Conservation (phyloP, 768 basidiomycete genomes). For the Crucibulum laeve region DNA sequence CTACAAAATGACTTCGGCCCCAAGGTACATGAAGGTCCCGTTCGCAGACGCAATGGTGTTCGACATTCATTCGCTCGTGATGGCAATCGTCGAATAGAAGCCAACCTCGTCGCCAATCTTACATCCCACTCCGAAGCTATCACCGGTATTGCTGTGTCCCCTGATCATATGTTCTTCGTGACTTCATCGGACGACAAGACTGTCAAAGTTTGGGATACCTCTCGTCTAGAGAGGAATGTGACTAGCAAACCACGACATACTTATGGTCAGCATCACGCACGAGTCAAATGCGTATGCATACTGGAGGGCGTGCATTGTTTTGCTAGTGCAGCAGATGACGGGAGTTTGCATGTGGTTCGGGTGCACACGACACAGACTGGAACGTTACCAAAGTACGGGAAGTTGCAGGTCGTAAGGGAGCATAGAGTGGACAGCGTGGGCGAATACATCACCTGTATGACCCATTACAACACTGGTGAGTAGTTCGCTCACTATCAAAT, state of each 20-base stretch:
- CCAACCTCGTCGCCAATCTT: conserved; percentile 79
- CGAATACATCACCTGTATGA: conserved; percentile 82
- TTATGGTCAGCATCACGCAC: conserved; percentile 57
- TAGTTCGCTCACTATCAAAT: not conserved
- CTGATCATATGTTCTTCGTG: conserved; percentile 93
- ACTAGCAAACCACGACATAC: conserved; percentile 78
- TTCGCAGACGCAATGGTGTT: conserved; percentile 69
- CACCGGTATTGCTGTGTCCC: conserved; percentile 80
- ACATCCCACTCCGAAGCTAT: conserved; percentile 78
- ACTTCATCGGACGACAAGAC: conserved; percentile 93
- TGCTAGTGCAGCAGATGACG: conserved; percentile 81
- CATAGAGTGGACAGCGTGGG: conserved; percentile 67
- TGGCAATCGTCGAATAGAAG: conserved; percentile 60
- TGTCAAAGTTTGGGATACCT: conserved; percentile 90
- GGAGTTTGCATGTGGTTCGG: conserved; percentile 79
- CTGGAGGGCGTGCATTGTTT: conserved; percentile 88
- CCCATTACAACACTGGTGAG: conserved; percentile 74
- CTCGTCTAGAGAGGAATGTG: conserved; percentile 90
- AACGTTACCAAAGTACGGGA: conserved; percentile 77
- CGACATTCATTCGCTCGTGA: conserved; percentile 73
- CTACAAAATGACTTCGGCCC: conserved; percentile 92
- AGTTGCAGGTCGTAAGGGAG: conserved; percentile 77
- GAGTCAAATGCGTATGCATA: conserved; percentile 67
- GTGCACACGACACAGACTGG: conserved; percentile 70
- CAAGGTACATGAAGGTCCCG: conserved; percentile 73